phyloP scores from a whole-genome alignment of 2,329 filamentous ascomycete species.

The Paraconiothyrium sp. region DNA sequence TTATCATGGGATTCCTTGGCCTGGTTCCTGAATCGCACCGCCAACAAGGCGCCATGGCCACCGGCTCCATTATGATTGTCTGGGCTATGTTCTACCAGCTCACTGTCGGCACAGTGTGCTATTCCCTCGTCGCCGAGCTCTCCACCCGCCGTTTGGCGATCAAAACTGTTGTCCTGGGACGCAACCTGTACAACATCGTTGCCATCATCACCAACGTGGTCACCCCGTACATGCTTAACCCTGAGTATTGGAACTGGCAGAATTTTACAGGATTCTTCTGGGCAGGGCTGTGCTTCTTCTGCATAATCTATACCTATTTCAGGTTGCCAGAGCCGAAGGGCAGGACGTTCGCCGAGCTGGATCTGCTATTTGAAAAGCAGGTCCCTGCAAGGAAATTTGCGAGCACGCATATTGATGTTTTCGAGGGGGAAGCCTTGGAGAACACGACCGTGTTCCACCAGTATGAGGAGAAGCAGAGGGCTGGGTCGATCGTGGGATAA shows the following conservation, averaged over 20 bases:
- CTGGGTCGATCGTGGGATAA: conserved; percentile 2
- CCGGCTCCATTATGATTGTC: conserved; percentile 78
- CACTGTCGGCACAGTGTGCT: conserved; percentile 88
- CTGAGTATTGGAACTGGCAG: conserved; percentile 84
- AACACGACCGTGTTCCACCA: conserved; percentile 41
- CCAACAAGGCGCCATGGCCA: conserved; percentile 73
- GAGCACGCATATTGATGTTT: conserved; percentile 64
- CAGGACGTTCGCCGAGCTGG: conserved; percentile 85
- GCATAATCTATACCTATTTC: conserved; percentile 84
- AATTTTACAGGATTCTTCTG: conserved; percentile 92
- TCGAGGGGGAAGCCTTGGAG: conserved; percentile 45
- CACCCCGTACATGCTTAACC: conserved; percentile 94
- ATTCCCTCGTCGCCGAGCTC: conserved; percentile 86
- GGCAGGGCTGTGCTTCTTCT: conserved; percentile 81
- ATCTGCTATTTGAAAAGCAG: conserved; percentile 80
- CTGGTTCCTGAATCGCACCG: conserved; percentile 71
- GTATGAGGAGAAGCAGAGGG: conserved; percentile 46
- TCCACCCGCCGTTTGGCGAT: conserved; percentile 85
- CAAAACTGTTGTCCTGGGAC: conserved; percentile 89
- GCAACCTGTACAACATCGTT: conserved; percentile 80
- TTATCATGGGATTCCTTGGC: conserved; percentile 85
- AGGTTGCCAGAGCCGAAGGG: conserved; percentile 81
- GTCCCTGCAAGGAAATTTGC: conserved; percentile 79
- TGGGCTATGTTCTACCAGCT: conserved; percentile 74
- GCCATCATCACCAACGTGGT: conserved; percentile 83